Evolutionary conservation across 1,284 basidiomycete species (phyloP), one percentile per base, ranked within the genome.

Genomic region (Pseudozyma tsukubaensis): DNA sequence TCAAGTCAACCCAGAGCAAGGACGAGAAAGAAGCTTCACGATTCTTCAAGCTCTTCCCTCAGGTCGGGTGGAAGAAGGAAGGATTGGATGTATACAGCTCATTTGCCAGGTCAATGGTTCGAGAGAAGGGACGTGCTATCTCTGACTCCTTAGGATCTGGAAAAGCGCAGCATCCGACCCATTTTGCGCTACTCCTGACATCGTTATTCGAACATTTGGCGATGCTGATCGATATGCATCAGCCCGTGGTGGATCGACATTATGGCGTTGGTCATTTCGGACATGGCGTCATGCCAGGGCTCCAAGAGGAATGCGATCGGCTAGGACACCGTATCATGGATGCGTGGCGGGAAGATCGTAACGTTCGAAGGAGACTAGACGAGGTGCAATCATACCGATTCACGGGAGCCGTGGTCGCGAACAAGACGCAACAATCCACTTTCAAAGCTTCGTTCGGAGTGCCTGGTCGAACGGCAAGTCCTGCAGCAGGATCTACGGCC

Each of bases 31-130:
- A 92, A 14, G 97, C 94, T 1, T 95, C 91, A 73, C 90, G 95
- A 7, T 99, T 94, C 86, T 98, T 99, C 88, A 94, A 97, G 83
- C 88, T 99, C 1, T 98, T 99, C 85, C 96, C 97, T 2, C 91
- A 91, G 1, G 93, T 99, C 53, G 94, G 94, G 5, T 88, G 87
- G 51, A 86, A 88, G 14, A 87, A 88, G n/a, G 93, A 96, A 84
- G 97, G 97, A 0, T 87, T 99, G n/a, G 90, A 92, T 68, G 92
- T 92, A 0, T 99, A 99, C 86, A 92, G 94, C 0, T 89, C 91
- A 16, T 99, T 98, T 85, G 94, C 98, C 3, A 90, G 94, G 4
- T 91, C 93, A 64, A 89, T 99, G 47, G 93, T 99, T 54, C 67
- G 76, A 7, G 77, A 77, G 10, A 68, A 73, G 18, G 80, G 77